phyloP scores from a whole-genome alignment of 176 grass and related monocot species.

The Zoysia pacifica region DNA sequence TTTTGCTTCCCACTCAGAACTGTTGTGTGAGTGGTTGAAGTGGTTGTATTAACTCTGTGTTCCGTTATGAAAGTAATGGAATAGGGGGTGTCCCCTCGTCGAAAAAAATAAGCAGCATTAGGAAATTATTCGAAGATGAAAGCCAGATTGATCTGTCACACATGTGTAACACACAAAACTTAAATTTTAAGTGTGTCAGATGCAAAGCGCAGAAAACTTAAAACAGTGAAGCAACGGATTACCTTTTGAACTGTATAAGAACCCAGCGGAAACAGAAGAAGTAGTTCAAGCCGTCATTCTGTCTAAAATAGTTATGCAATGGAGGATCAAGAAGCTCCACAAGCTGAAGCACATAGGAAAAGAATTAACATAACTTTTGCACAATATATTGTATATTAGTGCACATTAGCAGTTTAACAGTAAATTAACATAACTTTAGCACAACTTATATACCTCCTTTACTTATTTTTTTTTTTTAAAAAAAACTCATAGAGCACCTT shows the following conservation, averaged over 20 bases:
- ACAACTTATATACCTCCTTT: no score
- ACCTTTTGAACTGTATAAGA: conserved; percentile 99
- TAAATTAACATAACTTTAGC: no score
- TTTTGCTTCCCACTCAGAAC: no score
- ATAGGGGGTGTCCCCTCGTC: no score
- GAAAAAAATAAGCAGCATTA: background rate
- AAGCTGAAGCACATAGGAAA: conserved; percentile 49
- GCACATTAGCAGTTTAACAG: conserved; percentile 10
- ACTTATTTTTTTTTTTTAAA: no score
- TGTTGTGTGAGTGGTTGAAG: no score
- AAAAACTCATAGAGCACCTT: background rate
- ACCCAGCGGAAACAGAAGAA: conserved; percentile 99
- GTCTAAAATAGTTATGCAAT: conserved; percentile 86
- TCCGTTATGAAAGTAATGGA: no score
- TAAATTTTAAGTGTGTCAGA: conserved; percentile 9
- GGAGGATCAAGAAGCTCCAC: conserved; percentile 87
- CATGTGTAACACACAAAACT: background rate
- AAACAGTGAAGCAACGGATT: conserved; percentile 2
- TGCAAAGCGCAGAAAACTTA: conserved; percentile 14
- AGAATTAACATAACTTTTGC: conserved; percentile 2
- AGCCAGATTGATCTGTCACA: background rate
- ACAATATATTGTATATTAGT: background rate
- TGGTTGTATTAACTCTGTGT: no score
- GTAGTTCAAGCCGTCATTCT: conserved; percentile 91
- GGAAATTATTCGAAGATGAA: conserved; percentile 5